phyloP scores from a whole-genome alignment of 192 early-diverging fungal genomes.

The Cladochytrium replicatum region DNA sequence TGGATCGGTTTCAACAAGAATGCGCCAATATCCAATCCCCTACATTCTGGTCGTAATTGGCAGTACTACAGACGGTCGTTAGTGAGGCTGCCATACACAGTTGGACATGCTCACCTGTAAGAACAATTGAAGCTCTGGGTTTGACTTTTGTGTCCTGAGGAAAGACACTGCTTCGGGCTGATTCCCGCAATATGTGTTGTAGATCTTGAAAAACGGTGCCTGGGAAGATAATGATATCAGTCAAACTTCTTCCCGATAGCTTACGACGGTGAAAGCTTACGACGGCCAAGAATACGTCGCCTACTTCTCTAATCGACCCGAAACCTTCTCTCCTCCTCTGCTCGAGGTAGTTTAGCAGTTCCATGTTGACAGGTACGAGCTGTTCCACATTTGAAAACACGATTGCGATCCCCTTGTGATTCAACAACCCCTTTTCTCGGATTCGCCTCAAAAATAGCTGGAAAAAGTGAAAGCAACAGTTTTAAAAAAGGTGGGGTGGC shows the following conservation, averaged over 20 bases:
- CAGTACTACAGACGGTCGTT: too few relatives aligned
- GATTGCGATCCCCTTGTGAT: constrained; percentile 20
- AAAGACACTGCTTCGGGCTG: constrained; percentile 23
- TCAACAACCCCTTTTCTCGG: constrained; percentile 14
- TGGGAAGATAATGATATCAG: background rate
- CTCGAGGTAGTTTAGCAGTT: too few relatives aligned
- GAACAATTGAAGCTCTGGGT: constrained; percentile 27
- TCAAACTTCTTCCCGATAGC: background rate
- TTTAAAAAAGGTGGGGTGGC: too few relatives aligned
- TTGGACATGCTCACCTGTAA: constrained; percentile 33
- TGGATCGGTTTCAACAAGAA: constrained; percentile 96
- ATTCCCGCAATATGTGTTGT: constrained; percentile 39
- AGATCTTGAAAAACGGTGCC: constrained; percentile 36
- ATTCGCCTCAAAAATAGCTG: constrained; percentile 40
- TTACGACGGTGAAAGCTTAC: constrained; percentile 9
- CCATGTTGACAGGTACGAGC: constrained; percentile 28
- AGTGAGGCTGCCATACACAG: too few relatives aligned
- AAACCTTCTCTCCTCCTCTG: constrained; percentile 14
- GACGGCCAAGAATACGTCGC: constrained; percentile 28
- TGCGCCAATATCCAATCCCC: constrained; percentile 34
- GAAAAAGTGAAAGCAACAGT: background rate
- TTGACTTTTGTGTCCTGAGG: constrained; percentile 18
- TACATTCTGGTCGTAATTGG: too few relatives aligned
- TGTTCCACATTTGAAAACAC: constrained; percentile 44
- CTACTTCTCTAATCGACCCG: constrained; percentile 26